Conservation (phyloP, 1,139 yeast species). For the Sugiyamaella novakii region DNA sequence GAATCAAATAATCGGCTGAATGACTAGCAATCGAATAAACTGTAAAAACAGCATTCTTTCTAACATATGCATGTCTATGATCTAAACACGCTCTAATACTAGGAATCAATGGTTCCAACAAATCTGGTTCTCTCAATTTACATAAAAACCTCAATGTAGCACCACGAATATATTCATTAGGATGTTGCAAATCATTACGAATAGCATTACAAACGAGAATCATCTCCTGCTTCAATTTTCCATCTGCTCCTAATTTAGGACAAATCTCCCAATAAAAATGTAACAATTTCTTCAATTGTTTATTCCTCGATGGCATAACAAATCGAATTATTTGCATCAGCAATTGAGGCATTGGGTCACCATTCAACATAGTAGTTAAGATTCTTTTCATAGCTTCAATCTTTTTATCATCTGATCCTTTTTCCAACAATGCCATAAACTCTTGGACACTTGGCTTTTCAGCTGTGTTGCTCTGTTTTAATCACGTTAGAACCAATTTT, state of each 20-base stretch:
- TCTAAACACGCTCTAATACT: constrained; percentile 88
- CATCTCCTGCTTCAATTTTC: constrained; percentile 97
- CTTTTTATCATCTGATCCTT: constrained; percentile 85
- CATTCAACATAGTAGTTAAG: constrained; percentile 83
- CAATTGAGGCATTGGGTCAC: constrained; percentile 92
- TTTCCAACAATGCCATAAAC: constrained; percentile 78
- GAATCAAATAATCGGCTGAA: constrained; percentile 83
- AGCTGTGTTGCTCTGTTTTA: constrained; percentile 45
- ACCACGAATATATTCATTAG: constrained; percentile 96
- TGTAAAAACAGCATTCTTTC: constrained; percentile 96
- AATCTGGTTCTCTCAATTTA: constrained; percentile 88
- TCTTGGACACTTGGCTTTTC: constrained; percentile 73
- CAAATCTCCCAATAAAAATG: constrained; percentile 99
- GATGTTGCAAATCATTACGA: constrained; percentile 96
- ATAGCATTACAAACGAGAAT: constrained; percentile 97
- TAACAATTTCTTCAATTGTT: constrained; percentile 85
- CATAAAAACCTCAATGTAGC: constrained; percentile 89
- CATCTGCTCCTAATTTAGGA: constrained; percentile 84
- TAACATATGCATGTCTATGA: constrained; percentile 96
- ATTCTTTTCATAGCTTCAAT: constrained; percentile 89
- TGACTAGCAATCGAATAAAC: constrained; percentile 67
- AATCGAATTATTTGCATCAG: constrained; percentile 96
- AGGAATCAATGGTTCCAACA: constrained; percentile 93
- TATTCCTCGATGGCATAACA: constrained; percentile 93
- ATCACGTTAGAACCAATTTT: no score